These are phyloP conservation scores for Brassica carinata DNA, from an alignment of 345 rosid species.

Conservation along the genomic window DNA sequence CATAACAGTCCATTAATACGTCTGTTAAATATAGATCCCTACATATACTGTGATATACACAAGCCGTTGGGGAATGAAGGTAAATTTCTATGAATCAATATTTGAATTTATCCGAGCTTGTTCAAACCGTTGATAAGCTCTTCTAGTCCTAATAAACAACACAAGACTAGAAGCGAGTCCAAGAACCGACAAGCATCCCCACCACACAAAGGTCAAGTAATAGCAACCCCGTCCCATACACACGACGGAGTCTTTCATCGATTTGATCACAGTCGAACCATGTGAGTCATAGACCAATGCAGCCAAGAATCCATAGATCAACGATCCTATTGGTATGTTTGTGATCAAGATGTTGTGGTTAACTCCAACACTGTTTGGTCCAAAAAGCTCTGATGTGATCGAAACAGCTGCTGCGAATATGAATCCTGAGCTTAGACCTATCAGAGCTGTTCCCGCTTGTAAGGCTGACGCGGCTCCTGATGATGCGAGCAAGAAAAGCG, in stretches of 20 bases:
- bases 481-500: conserved; percentile 69
- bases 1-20: not conserved
- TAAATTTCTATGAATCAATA: conserved; percentile 22
- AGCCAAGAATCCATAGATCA: conserved; percentile 79
- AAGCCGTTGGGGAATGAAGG: not conserved
- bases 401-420: conserved; percentile 96
- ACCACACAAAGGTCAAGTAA: conserved; percentile 76
- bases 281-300: conserved; percentile 77
- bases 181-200: conserved; percentile 80
- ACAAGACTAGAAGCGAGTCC: conserved; percentile 72
- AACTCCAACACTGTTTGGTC: conserved; percentile 87
- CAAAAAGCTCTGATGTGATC: conserved; percentile 87
- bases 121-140: conserved; percentile 80
- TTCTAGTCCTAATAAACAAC: conserved; percentile 77
- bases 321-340: conserved; percentile 88
- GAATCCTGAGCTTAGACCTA: conserved; percentile 89
- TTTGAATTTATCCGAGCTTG: conserved; percentile 47
- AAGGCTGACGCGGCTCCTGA: conserved; percentile 55
- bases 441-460: conserved; percentile 63
- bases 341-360: conserved; percentile 95
- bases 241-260: conserved; percentile 34
- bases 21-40: conserved; percentile 16
- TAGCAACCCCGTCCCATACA: conserved; percentile 89
- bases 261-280: conserved; percentile 30
- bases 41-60: conserved; percentile 7